phyloP scores from a whole-genome alignment of 345 rosid species.

The Pistacia vera region DNA sequence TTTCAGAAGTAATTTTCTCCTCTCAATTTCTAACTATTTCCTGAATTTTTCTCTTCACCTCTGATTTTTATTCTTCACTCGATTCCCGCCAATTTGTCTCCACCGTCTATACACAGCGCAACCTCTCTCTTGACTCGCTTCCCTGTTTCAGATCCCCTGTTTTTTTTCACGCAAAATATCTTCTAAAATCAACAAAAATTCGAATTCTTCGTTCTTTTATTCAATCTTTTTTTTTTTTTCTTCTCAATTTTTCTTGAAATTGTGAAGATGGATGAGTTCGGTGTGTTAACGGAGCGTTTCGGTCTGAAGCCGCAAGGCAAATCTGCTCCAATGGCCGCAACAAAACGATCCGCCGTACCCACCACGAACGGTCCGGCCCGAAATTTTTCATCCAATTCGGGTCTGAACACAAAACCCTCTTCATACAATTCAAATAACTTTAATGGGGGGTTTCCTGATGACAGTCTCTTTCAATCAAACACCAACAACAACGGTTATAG shows the following conservation, averaged over 20 bases:
- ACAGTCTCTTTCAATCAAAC: conserved; percentile 31
- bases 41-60: conserved; percentile 8
- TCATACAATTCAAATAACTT: conserved; percentile 33
- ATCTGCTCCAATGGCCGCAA: conserved; percentile 82
- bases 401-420: conserved; percentile 22
- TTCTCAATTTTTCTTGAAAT: not conserved
- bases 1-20: not conserved
- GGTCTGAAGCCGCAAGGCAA: conserved; percentile 88
- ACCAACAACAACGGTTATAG: conserved; percentile 31
- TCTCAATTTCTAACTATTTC: not conserved
- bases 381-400: conserved; percentile 24
- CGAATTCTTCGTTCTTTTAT: not conserved
- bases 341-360: conserved; percentile 42
- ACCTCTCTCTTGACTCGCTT: not conserved
- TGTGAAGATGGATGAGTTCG: conserved; percentile 72
- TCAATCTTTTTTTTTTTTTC: not conserved
- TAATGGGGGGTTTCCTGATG: conserved; percentile 36
- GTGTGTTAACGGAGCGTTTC: conserved; percentile 75
- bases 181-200: not conserved
- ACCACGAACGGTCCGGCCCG: conserved; percentile 24
- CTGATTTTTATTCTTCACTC: conserved; percentile 15
- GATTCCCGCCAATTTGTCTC: conserved; percentile 25
- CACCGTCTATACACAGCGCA: not conserved
- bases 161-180: not conserved
- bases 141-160: not conserved